Base-by-base conservation (phyloP, 225 moss, liverwort and hornwort species). In the Sphagnum contortum region DNA sequence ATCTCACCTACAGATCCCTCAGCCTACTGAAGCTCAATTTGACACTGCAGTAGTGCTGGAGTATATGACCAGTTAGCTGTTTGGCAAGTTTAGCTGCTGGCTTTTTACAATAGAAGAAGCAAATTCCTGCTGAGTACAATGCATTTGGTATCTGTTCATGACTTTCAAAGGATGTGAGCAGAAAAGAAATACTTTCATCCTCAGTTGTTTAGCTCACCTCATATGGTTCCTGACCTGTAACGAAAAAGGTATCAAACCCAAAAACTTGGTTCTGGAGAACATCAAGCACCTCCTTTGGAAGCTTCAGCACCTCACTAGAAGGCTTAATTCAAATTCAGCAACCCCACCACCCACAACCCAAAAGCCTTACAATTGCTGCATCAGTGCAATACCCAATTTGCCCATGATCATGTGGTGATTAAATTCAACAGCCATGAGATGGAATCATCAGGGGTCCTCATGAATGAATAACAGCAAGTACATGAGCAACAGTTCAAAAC, bases 161-260 rank as follows among this genome's bases (percentile, higher is more conserved):
- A 29, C 29, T 29, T 29, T 29, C 29, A 29, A 29, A 29, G 29
- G 29, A 29, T 29, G 29, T 29, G 29, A 29, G 29, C 29, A 29
- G 29, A 29, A 29, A 29, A 29, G 29, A 29, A 29, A 29, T 29
- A 29, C 29, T 29, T 29, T 29, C 29, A 60, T 13, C 2, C 45
- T 47, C 48, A 62, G 48, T 0, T 44, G 48, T 8, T 44, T 6
- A 3, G 45, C 73, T 70, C 52, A 81, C 81, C 78, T 83, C 82
- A 45, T 83, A 83, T n/a, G 82, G 82, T 63, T 83, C 82, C 65
- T 83, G 79, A 68, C 75, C 66, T 68, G 79, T 83, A 4, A 83
- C 79, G 71, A 83, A 83, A 67, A 83, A 83, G 0, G 82, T 83
- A 66, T 83, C 82, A 65, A 83, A 83, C 3, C 82, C 79, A 51